Conservation (phyloP, 169 alveolate genomes). For the Plasmodium coatneyi region DNA sequence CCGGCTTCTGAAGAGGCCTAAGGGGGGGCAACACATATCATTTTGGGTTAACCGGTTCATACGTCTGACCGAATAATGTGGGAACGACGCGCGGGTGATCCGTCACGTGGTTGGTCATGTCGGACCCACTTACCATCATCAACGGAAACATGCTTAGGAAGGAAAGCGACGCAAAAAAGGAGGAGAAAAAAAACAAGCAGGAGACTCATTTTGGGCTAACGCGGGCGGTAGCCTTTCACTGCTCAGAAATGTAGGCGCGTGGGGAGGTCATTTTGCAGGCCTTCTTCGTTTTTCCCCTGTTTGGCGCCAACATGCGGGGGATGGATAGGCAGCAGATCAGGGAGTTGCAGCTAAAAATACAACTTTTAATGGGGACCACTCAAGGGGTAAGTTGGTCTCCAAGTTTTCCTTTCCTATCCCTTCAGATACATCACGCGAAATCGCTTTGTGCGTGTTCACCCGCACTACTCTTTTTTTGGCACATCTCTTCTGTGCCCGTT, state of each 20-base stretch:
- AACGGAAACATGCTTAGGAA: neutral
- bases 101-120: neutral
- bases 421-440: neutral
- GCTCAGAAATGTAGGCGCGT: neutral
- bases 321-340: neutral
- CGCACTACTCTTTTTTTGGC: neutral
- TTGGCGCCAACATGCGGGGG: neutral
- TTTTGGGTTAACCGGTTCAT: no score
- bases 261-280: neutral
- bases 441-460: neutral
- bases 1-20: constrained; percentile 25
- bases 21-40: neutral
- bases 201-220: neutral
- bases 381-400: neutral
- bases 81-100: neutral
- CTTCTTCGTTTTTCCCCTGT: neutral
- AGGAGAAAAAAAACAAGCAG: neutral
- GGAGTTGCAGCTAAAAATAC: neutral
- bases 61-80: no score
- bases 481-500: neutral
- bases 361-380: neutral
- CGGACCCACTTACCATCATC: constrained; percentile 23
- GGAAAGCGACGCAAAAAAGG: neutral
- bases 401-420: neutral
- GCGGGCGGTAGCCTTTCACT: neutral